A percentile compares a stretch with the other conserved stretches of the same genome.
These are phyloP conservation scores for Cubamyces sp. DNA, from an alignment of 768 basidiomycete genomes.

Conservation along the genomic window DNA sequence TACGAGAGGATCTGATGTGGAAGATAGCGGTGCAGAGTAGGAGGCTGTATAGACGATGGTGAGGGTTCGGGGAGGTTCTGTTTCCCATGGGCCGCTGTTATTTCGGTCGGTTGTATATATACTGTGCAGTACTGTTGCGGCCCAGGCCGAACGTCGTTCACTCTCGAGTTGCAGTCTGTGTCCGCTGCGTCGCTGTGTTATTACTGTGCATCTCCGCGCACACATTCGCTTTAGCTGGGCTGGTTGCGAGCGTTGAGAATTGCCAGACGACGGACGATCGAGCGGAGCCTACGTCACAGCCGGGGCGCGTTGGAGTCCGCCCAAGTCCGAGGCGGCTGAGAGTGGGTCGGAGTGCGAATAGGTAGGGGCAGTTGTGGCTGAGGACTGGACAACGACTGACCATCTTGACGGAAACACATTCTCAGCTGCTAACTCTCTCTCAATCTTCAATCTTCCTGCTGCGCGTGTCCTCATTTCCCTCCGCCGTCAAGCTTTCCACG, in stretches of 20 bases:
- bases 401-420: slow-evolving; percentile 8
- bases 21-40: slow-evolving; percentile 5
- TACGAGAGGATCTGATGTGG: slow-evolving; percentile 13
- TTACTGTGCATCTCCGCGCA: not conserved
- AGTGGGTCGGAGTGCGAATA: slow-evolving; percentile 1
- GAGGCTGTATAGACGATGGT: not conserved
- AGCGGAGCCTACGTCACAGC: slow-evolving; percentile 22
- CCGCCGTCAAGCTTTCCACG: not conserved
- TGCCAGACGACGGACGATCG: slow-evolving; percentile 2
- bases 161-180: not conserved
- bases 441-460: not conserved
- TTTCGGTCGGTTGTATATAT: slow-evolving; percentile 1
- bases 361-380: not conserved
- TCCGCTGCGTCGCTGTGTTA: not conserved
- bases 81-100: slow-evolving; percentile 7
- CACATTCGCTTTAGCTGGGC: not conserved
- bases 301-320: slow-evolving; percentile 12
- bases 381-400: slow-evolving; percentile 5
- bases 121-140: not conserved
- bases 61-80: slow-evolving; percentile 2
- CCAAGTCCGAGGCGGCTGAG: slow-evolving; percentile 13
- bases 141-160: not conserved
- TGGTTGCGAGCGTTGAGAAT: not conserved
- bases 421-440: not conserved
- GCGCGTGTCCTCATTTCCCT: not conserved